Evolutionary conservation across 1,284 basidiomycete species (phyloP).

Genomic region (Cutaneotrichosporon sp.): DNA sequence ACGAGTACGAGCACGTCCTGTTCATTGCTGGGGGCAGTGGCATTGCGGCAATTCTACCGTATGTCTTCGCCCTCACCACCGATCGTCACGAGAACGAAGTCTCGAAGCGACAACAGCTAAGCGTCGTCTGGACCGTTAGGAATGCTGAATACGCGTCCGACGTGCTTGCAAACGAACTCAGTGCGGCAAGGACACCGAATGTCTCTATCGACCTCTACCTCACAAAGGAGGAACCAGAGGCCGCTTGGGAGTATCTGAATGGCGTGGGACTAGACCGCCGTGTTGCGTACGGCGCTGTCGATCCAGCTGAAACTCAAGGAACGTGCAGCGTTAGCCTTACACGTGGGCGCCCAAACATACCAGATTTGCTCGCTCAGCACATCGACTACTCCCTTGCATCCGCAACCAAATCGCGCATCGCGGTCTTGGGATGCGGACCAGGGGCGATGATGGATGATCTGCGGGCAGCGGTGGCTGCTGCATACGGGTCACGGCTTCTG

Average conservation of each 20-base stretch:
- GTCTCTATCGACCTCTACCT: constrained; percentile 18
- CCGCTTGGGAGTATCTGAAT: not conserved
- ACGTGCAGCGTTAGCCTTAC: not conserved
- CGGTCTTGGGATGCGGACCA: constrained; percentile 32
- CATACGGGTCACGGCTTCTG: constrained; percentile 20
- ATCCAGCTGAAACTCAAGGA: not conserved
- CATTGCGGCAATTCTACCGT: constrained; percentile 31
- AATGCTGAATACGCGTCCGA: constrained; percentile 25
- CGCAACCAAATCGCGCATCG: constrained; percentile 16
- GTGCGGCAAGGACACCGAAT: not conserved
- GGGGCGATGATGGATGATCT: constrained; percentile 35
- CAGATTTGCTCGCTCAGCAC: constrained; percentile 10
- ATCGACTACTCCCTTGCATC: constrained; percentile 9
- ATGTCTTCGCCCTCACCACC: constrained; percentile 24
- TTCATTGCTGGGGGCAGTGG: constrained; percentile 33
- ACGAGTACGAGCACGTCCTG: constrained; percentile 24
- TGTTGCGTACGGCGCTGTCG: not conserved
- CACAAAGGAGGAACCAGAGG: not conserved
- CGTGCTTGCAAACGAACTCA: constrained; percentile 26
- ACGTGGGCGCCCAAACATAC: constrained; percentile 25
- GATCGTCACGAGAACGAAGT: too few relatives aligned
- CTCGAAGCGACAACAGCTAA: constrained; percentile 1
- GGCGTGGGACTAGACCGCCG: not conserved
- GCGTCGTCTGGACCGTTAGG: constrained; percentile 28
- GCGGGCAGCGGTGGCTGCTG: constrained; percentile 15